Base-by-base conservation (phyloP, 768 basidiomycete species). In the Trametes maxima region DNA sequence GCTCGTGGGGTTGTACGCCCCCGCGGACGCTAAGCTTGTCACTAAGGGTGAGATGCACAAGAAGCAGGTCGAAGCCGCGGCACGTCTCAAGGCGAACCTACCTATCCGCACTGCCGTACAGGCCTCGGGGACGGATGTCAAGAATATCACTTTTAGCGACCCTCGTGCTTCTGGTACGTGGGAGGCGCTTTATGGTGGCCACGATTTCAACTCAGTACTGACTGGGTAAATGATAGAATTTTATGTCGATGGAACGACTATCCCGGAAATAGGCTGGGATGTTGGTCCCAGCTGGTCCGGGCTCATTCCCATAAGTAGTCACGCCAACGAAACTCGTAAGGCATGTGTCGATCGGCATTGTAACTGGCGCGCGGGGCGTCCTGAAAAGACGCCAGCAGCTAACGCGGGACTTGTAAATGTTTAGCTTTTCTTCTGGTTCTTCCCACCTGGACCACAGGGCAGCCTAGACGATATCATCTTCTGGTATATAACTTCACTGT, bases 401-500 rank as follows among this genome's bases (percentile, higher is more conserved):
- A 21, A 19, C 17, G 43, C 16, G n/a, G 17, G n/a, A 8, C 43
- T n/a, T 19, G 13, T 44, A 17, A 8, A 44, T 19, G 43, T 44
- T 0, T 55, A 91, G 88, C 80, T 90, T 16, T 92, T 87, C 77
- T 92, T 92, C 75, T 91, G 90, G 89, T 87, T 90, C 74, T 91
- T 90, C 77, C 90, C 90, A 55, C 87, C 89, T 1, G 89, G 88
- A 3, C 87, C 87, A 0, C 75, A 84, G 65, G 90, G 89, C 19
- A 88, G 85, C 64, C 69, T 82, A 4, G 87, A 92, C 66, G 88
- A 91, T 68, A 67, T 92, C 45, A 86, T 91, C 35, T 88, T 90
- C 72, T 91, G 89, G 89, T 87, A 65, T 50, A 75, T 50, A 56
- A 73, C 8, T 17, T 28, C 25, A 13, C 6, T 49, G 11, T 13